Base-by-base conservation (phyloP, 2,329 filamentous ascomycete species). In the Verticillium dahliae region DNA sequence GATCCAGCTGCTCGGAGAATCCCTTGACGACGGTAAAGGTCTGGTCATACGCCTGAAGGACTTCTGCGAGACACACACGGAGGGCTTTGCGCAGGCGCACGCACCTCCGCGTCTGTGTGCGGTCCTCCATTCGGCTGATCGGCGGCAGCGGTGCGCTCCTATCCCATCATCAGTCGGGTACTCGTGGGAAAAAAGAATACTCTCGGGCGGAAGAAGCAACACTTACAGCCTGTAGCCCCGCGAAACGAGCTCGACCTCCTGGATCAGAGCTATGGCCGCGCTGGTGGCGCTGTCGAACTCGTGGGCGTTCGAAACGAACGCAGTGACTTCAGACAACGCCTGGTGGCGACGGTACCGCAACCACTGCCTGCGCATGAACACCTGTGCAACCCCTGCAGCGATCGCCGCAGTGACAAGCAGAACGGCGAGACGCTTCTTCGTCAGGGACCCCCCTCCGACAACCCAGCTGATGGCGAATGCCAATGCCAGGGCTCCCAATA, bases 201-300 rank as follows among this genome's bases (percentile, higher is more conserved):
- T 38, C 27, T 33, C 6, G 52, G 3, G 14, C 31, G 52, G 55
- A 15, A 35, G 33, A 41, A 1, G 9, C 31, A 27, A 56, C 57
- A 78, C 87, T 74, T 75, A 92, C 87, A 97, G 81, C 76, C 91
- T 84, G 74, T 96, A 97, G 27, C 93, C 93, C 67, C 93, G 86
- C 35, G 93, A 96, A 33, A 97, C 92, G 37, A 97, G 82, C 76
- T 97, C 93, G n/a, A 97, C 92, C 75, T 97, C 93, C 73, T 97
- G 93, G 65, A 97, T 89, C 63, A 97, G 83, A 41, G 90, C 87
- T 61, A 97, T 80, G 2, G 91, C 90, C 37, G 91, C 89, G 45
- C 88, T 87, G 50, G 85, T 87, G 27, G 89, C 88, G 50, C 88
- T 85, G 74, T 97, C 92, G 68, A 96, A 92, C 58, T 88, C 86